Evolutionary conservation across 148 eudicot species (phyloP).

Genomic region (Fagopyrum esculentum): DNA sequence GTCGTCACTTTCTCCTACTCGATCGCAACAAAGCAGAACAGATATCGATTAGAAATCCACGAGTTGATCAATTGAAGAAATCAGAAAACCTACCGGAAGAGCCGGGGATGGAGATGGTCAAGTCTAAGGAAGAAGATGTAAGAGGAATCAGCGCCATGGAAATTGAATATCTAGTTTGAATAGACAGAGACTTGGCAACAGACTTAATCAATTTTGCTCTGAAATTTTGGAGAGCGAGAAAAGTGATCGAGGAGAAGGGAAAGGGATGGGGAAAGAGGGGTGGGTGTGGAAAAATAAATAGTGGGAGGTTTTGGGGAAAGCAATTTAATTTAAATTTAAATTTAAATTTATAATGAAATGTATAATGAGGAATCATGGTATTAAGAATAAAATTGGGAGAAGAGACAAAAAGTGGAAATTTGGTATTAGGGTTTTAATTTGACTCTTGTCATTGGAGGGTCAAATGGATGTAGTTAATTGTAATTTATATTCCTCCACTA

Average conservation of each 20-base stretch:
- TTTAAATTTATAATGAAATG: background rate
- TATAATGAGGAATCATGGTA: background rate
- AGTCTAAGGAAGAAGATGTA: constrained; percentile 25
- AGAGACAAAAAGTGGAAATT: background rate
- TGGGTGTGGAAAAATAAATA: constrained; percentile 7
- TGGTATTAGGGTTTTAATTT: constrained; percentile 4
- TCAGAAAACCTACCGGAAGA: constrained; percentile 18
- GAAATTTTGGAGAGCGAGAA: background rate
- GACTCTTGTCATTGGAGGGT: constrained; percentile 11
- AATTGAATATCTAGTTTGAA: background rate
- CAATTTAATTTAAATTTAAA: background rate
- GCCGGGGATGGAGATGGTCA: constrained; percentile 33
- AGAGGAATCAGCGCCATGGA: constrained; percentile 28
- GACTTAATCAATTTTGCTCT: background rate
- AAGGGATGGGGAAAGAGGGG: background rate
- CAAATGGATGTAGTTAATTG: background rate
- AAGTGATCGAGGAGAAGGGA: background rate
- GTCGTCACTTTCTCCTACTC: background rate
- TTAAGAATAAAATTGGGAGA: background rate
- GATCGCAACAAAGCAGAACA: background rate
- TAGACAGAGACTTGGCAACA: background rate
- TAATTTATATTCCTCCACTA: background rate
- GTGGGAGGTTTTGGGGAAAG: constrained; percentile 1
- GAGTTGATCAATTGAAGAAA: background rate
- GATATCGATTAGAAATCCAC: background rate